phyloP scores from a whole-genome alignment of 2,329 filamentous ascomycete genomes.

The Fusarium equiseti region DNA sequence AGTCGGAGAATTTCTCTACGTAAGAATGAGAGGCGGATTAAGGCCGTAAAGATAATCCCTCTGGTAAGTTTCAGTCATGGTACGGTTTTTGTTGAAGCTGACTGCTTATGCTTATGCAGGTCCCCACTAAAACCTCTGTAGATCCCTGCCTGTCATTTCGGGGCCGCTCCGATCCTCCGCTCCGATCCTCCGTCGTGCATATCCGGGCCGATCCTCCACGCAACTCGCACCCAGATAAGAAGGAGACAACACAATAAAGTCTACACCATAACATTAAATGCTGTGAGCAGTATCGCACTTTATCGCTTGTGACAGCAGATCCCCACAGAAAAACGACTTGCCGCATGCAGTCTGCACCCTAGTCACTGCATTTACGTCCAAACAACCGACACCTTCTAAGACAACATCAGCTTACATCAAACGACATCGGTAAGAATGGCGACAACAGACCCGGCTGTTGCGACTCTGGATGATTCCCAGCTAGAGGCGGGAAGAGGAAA shows the following conservation, averaged over 20 bases:
- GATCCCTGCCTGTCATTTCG: conserved; percentile 20
- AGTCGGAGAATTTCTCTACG: neutral
- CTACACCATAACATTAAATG: neutral
- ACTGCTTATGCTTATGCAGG: neutral
- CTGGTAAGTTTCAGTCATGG: no score
- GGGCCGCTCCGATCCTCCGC: conserved; percentile 16
- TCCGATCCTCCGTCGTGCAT: conserved; percentile 22
- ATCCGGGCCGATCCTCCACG: conserved; percentile 12
- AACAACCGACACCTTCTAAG: neutral
- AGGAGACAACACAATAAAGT: neutral
- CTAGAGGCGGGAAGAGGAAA: neutral
- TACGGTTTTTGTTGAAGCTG: neutral
- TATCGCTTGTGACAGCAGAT: neutral
- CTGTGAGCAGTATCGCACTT: neutral
- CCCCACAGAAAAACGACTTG: neutral
- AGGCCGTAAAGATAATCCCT: neutral
- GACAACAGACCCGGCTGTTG: neutral
- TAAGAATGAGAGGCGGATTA: neutral
- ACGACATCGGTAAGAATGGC: neutral
- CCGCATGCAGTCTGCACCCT: neutral
- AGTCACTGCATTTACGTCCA: neutral
- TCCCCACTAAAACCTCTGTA: neutral
- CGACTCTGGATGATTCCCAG: neutral
- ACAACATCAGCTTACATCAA: neutral
- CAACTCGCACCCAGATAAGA: neutral